A percentile compares a stretch with the other conserved stretches of the same genome.
Evolutionary conservation across 1,284 basidiomycete species (phyloP).

Genomic region (Tremellales sp.): DNA sequence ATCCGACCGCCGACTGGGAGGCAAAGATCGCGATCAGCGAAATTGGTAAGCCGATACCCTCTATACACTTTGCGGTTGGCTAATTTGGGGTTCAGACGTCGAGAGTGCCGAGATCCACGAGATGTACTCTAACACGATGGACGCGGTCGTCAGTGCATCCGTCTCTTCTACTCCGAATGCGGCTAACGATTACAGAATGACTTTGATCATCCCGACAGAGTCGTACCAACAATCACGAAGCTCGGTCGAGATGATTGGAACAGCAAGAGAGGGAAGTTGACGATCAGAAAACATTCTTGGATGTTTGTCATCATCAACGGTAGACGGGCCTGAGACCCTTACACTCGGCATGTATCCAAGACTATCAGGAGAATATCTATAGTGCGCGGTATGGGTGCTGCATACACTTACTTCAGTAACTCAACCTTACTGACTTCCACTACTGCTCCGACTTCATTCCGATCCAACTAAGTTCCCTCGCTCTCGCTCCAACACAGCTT

Average conservation of each 20-base stretch:
- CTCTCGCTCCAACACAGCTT: neutral
- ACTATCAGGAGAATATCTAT: too few species aligned
- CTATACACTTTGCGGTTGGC: too few species aligned
- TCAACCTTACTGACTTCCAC: too few species aligned
- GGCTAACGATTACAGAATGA: slow-evolving; percentile 27
- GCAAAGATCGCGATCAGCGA: slow-evolving; percentile 19
- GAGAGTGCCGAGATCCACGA: slow-evolving; percentile 28
- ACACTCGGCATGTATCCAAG: too few species aligned
- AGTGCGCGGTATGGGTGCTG: too few species aligned
- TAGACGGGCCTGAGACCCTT: too few species aligned
- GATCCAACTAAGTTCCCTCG: too few species aligned
- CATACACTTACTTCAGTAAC: too few species aligned
- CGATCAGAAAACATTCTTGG: slow-evolving; percentile 40
- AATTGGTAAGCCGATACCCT: slow-evolving; percentile 25
- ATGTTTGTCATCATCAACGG: slow-evolving; percentile 33
- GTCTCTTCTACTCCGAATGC: slow-evolving; percentile 4
- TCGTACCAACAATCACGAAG: slow-evolving; percentile 20
- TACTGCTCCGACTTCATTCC: too few species aligned
- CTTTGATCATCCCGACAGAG: slow-evolving; percentile 27
- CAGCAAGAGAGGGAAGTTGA: slow-evolving; percentile 7
- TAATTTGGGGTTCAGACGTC: slow-evolving; percentile 12
- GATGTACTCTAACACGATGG: slow-evolving; percentile 38
- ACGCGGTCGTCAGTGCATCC: slow-evolving; percentile 30
- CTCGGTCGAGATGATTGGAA: slow-evolving; percentile 20
- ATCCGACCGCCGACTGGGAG: slow-evolving; percentile 33